Conservation (phyloP, 2,329 filamentous ascomycete species). For the Colletotrichum theobromicola region DNA sequence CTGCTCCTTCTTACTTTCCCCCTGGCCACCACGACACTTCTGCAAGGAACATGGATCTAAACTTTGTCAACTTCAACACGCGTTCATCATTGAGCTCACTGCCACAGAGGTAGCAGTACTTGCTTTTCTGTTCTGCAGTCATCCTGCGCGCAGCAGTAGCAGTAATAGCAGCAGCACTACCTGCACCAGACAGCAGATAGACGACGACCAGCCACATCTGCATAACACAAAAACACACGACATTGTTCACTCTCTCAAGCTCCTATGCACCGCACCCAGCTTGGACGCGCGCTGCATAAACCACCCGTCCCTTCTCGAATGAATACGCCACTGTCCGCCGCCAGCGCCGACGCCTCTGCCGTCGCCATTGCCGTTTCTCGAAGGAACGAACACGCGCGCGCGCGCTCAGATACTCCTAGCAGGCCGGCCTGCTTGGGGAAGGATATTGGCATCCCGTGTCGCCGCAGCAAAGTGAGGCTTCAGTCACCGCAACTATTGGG, state of each 20-base stretch:
- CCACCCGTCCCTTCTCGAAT: neutral
- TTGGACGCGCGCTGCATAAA: neutral
- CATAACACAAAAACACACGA: neutral
- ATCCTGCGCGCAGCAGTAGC: neutral
- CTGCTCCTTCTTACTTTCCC: neutral
- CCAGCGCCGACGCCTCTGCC: neutral
- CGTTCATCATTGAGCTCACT: neutral
- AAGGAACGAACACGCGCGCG: neutral
- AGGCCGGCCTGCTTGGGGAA: neutral
- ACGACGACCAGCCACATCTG: neutral
- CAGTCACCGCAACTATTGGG: slow-evolving; percentile 8
- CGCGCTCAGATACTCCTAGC: neutral
- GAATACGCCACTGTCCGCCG: neutral
- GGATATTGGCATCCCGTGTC: neutral
- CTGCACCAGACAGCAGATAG: neutral
- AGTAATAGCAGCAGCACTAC: neutral
- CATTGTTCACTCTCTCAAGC: neutral
- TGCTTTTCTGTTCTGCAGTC: neutral
- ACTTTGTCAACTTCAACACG: neutral
- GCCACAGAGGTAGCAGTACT: slow-evolving; percentile 4
- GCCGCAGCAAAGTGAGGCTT: slow-evolving; percentile 15
- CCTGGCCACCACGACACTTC: neutral
- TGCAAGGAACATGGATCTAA: slow-evolving; percentile 13
- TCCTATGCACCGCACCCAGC: neutral
- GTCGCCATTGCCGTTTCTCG: neutral